Conservation (phyloP, 495 filamentous ascomycete species). For the Penicillium pulvis region DNA sequence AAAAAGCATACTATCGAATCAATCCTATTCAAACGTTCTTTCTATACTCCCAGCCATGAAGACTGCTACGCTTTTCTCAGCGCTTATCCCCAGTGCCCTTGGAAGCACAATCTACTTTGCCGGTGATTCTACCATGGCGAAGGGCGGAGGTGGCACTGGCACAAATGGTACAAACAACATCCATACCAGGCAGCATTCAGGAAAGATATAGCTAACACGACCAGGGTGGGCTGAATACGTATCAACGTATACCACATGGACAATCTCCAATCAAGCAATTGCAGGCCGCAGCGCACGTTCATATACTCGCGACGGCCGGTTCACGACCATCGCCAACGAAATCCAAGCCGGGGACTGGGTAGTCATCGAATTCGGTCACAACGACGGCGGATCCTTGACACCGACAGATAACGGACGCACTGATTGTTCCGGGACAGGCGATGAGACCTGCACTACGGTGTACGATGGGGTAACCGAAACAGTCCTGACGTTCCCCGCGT, state of each 20-base stretch:
- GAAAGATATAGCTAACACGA: conserved; percentile 5
- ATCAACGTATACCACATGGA: conserved; percentile 40
- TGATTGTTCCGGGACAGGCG: conserved; percentile 56
- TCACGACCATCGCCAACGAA: conserved; percentile 51
- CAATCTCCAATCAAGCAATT: conserved; percentile 60
- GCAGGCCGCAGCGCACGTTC: conserved; percentile 61
- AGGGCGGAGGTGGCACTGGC: conserved; percentile 37
- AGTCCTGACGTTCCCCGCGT: conserved; percentile 59
- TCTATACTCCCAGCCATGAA: conserved; percentile 24
- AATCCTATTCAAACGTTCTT: not conserved
- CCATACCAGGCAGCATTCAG: not conserved
- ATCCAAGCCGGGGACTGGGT: conserved; percentile 57
- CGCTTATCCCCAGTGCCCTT: conserved; percentile 29
- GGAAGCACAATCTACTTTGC: conserved; percentile 52
- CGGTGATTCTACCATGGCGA: conserved; percentile 61
- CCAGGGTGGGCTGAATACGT: conserved; percentile 65
- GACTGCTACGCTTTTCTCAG: conserved; percentile 21
- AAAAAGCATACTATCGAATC: not conserved
- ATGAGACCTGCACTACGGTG: conserved; percentile 55
- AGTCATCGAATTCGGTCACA: conserved; percentile 67
- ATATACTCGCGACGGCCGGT: conserved; percentile 62
- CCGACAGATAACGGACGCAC: conserved; percentile 60
- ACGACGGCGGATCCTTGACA: conserved; percentile 62
- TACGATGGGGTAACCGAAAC: conserved; percentile 56
- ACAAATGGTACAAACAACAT: conserved; percentile 25